Conservation (phyloP, 495 filamentous ascomycete species). For the Neurospora sp. region DNA sequence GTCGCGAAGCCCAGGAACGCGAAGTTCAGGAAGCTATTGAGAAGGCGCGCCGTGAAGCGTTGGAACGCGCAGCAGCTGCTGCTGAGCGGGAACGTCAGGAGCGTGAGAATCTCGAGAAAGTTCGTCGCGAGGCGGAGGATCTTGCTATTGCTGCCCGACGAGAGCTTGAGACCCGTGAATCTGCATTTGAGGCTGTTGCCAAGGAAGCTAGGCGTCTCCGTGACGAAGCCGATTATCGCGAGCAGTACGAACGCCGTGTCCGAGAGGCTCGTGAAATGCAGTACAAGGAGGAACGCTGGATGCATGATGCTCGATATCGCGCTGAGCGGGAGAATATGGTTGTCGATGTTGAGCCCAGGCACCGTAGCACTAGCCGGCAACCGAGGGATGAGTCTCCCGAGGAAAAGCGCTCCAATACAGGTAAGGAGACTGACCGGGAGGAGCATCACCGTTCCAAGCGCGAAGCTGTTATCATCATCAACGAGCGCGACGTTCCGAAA, state of each 20-base stretch:
- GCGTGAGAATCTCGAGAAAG: not conserved
- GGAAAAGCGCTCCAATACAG: conserved; percentile 11
- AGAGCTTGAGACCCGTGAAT: not conserved
- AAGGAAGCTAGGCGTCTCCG: conserved; percentile 14
- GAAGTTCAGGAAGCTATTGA: not conserved
- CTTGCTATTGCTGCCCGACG: not conserved
- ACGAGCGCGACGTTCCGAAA: conserved; percentile 24
- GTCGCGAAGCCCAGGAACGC: not conserved
- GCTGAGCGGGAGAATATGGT: conserved; percentile 8
- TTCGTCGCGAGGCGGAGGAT: not conserved
- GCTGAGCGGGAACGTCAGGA: not conserved
- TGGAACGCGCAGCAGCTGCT: not conserved
- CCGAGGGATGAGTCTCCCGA: conserved; percentile 9
- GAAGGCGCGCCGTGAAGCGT: not conserved
- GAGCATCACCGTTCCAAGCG: conserved; percentile 12
- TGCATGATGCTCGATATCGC: conserved; percentile 13
- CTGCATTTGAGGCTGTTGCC: not conserved
- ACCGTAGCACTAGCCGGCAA: not conserved
- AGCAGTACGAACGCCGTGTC: conserved; percentile 16
- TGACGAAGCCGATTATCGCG: conserved; percentile 17
- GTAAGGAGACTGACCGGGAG: conserved; percentile 15
- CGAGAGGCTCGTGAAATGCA: conserved; percentile 17
- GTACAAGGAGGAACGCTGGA: conserved; percentile 14
- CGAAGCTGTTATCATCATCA: conserved; percentile 11
- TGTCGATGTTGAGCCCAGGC: conserved; percentile 1